These are phyloP conservation scores for Rhodotorula paludigena DNA, from an alignment of 768 basidiomycete genomes.

Conservation along the genomic window DNA sequence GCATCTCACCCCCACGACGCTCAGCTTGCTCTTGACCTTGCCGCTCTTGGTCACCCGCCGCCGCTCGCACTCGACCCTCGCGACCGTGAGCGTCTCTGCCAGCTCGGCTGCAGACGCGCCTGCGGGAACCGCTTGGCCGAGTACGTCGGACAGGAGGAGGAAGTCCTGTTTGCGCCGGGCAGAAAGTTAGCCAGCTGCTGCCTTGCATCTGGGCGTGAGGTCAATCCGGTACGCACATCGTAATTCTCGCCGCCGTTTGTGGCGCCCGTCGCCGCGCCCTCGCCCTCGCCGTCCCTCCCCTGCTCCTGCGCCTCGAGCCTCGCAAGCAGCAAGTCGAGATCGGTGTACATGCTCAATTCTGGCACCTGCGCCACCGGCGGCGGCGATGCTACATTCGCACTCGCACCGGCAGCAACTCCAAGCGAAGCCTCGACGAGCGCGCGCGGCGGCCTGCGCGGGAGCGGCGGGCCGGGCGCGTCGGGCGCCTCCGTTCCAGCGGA, in stretches of 20 bases:
- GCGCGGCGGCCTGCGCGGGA: slow-evolving; percentile 8
- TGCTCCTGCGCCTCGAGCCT: slow-evolving; percentile 19
- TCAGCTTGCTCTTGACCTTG: slow-evolving; percentile 37
- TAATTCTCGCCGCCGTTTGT: slow-evolving; percentile 8
- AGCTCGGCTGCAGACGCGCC: slow-evolving; percentile 26
- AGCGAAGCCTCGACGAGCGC: not conserved
- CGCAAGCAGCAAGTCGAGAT: slow-evolving; percentile 32
- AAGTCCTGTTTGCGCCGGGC: slow-evolving; percentile 13
- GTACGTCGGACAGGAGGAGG: slow-evolving; percentile 33
- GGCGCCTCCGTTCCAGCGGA: not conserved
- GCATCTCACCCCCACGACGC: slow-evolving; percentile 28
- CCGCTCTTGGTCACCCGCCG: slow-evolving; percentile 35
- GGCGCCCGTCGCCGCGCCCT: not conserved
- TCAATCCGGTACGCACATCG: slow-evolving; percentile 16
- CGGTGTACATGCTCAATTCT: slow-evolving; percentile 29
- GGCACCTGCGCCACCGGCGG: not conserved
- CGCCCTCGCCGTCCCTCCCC: not conserved
- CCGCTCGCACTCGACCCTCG: slow-evolving; percentile 30
- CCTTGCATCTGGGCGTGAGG: no score
- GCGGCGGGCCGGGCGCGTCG: slow-evolving; percentile 10
- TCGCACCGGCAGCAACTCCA: not conserved
- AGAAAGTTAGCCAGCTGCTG: no score
- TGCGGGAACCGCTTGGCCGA: slow-evolving; percentile 21
- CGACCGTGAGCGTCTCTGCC: slow-evolving; percentile 29
- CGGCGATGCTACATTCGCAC: not conserved